phyloP scores from a whole-genome alignment of 2,329 filamentous ascomycete genomes.

The Podosphaera fusca region DNA sequence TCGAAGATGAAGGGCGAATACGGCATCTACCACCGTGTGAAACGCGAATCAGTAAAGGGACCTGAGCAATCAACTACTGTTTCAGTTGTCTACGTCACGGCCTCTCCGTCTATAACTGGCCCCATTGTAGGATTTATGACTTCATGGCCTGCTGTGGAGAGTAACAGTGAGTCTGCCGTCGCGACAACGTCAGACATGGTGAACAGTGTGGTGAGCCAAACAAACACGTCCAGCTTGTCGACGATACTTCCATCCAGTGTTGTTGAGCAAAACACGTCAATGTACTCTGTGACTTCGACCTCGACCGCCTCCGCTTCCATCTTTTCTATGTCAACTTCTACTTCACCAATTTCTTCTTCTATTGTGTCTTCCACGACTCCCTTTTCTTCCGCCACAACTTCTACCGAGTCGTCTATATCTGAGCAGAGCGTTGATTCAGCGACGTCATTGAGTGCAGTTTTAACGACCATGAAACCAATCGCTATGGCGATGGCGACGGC shows the following conservation, averaged over 20 bases:
- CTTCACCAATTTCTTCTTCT: not conserved
- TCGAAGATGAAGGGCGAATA: not conserved
- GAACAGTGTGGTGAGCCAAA: not conserved
- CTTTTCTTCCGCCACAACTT: not conserved
- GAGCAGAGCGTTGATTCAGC: not conserved
- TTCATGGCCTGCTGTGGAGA: conserved; percentile 5
- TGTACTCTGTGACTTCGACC: not conserved
- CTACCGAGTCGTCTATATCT: not conserved
- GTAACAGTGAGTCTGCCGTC: not conserved
- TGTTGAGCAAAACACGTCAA: not conserved
- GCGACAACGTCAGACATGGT: not conserved
- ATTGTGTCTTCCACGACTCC: conserved; percentile 2
- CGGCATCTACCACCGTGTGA: not conserved
- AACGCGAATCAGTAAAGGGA: conserved; percentile 1
- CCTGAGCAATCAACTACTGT: conserved; percentile 16
- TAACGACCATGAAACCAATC: not conserved
- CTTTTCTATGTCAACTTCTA: not conserved
- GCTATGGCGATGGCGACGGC: not conserved
- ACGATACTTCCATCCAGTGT: not conserved
- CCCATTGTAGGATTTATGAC: conserved; percentile 25
- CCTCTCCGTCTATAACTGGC: conserved; percentile 27
- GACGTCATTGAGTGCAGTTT: not conserved
- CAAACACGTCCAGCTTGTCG: not conserved
- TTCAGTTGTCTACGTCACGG: conserved; percentile 27
- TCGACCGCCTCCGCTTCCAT: not conserved